Conservation (phyloP, 2,329 filamentous ascomycete genomes). For the Dryadomyces quercivorus region DNA sequence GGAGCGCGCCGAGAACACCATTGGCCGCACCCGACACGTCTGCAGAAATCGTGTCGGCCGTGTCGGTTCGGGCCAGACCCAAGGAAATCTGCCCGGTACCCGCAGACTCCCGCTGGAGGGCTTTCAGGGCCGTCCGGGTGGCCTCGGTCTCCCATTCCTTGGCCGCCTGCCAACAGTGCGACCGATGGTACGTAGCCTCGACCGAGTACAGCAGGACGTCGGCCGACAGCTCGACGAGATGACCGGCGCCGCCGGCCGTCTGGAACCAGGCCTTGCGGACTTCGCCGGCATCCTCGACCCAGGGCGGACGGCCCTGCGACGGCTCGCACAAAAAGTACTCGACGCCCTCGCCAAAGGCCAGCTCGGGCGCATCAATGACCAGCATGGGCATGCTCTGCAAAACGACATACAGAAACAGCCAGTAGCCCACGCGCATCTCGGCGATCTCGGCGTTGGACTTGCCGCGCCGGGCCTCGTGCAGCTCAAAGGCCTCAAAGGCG, state of each 20-base stretch:
- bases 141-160: slow-evolving; percentile 27
- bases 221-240: slow-evolving; percentile 44
- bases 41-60: too few species aligned
- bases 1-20: too few species aligned
- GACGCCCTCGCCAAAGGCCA: slow-evolving; percentile 57
- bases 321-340: slow-evolving; percentile 76
- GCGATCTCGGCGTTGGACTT: slow-evolving; percentile 53
- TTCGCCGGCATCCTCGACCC: slow-evolving; percentile 53
- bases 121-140: neutral
- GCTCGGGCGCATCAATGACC: slow-evolving; percentile 60
- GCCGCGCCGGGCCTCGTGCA: slow-evolving; percentile 47
- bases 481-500: slow-evolving; percentile 60
- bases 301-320: slow-evolving; percentile 59
- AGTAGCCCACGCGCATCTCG: slow-evolving; percentile 63
- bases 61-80: too few species aligned
- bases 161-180: slow-evolving; percentile 43
- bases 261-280: slow-evolving; percentile 64
- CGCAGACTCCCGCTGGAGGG: slow-evolving; percentile 10
- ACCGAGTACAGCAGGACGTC: slow-evolving; percentile 50
- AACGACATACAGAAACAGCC: slow-evolving; percentile 71
- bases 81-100: neutral
- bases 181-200: slow-evolving; percentile 47
- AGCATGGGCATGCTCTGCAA: slow-evolving; percentile 68
- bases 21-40: too few species aligned
- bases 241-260: slow-evolving; percentile 48